phyloP scores from a whole-genome alignment of 2,329 filamentous ascomycete species.

The Magnaporthiopsis rhizophila region DNA sequence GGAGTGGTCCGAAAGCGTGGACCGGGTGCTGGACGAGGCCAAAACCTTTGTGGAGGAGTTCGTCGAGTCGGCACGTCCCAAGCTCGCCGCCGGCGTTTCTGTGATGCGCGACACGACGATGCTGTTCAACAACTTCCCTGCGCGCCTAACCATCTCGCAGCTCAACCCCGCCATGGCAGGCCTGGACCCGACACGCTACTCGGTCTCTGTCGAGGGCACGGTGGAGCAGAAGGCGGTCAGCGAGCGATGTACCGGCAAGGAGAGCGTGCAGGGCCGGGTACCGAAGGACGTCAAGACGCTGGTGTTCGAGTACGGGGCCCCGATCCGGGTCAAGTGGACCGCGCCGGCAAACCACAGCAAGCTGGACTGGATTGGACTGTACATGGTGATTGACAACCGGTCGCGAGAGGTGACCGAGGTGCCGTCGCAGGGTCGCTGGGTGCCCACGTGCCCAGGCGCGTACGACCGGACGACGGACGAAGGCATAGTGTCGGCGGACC shows the following conservation, averaged over 20 bases:
- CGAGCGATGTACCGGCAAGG: conserved; percentile 61
- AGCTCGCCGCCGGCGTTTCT: conserved; percentile 76
- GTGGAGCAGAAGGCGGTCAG: conserved; percentile 29
- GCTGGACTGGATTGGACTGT: conserved; percentile 92
- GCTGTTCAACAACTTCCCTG: conserved; percentile 82
- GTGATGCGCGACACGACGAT: conserved; percentile 81
- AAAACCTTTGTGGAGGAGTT: conserved; percentile 88
- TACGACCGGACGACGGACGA: conserved; percentile 71
- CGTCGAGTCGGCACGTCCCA: conserved; percentile 75
- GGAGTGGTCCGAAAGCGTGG: conserved; percentile 77
- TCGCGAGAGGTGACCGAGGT: conserved; percentile 79
- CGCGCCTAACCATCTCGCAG: conserved; percentile 73
- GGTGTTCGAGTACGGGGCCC: conserved; percentile 80
- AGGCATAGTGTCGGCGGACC: conserved; percentile 66
- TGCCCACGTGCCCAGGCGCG: conserved; percentile 66
- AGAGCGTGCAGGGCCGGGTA: conserved; percentile 61
- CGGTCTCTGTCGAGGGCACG: conserved; percentile 64
- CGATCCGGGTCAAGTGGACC: conserved; percentile 83
- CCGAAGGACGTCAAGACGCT: conserved; percentile 66
- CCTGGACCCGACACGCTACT: conserved; percentile 72
- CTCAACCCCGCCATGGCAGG: conserved; percentile 74
- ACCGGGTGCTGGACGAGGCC: conserved; percentile 78
- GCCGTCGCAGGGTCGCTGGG: conserved; percentile 81
- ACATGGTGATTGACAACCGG: conserved; percentile 90
- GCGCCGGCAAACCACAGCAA: conserved; percentile 82